Percentiles rank a stretch among this genome's conserved stretches.
These are phyloP conservation scores for Annulohypoxylon stygium DNA, from an alignment of 495 filamentous ascomycete genomes.

Conservation along the genomic window DNA sequence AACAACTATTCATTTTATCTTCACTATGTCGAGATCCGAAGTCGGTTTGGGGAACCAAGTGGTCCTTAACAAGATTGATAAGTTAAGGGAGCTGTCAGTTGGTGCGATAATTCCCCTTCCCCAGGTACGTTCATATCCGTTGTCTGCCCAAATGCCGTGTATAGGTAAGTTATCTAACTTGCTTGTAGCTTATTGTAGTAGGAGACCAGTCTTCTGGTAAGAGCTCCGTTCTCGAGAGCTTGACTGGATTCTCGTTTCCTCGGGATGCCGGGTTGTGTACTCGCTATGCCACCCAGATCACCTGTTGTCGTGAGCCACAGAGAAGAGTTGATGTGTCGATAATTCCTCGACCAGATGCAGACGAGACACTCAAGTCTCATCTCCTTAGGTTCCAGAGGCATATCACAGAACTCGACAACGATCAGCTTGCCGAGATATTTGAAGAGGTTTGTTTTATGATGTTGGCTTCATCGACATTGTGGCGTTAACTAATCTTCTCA, in stretches of 20 bases:
- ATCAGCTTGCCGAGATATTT: constrained; percentile 52
- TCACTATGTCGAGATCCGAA: neutral
- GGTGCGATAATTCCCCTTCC: constrained; percentile 50
- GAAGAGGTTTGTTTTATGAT: constrained; percentile 39
- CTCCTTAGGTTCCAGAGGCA: constrained; percentile 4
- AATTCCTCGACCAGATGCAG: constrained; percentile 20
- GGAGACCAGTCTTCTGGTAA: constrained; percentile 66
- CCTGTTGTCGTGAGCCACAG: constrained; percentile 51
- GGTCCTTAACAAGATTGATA: constrained; percentile 52
- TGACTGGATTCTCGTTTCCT: constrained; percentile 64
- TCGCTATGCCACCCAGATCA: constrained; percentile 69
- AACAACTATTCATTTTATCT: neutral
- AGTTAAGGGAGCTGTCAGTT: constrained; percentile 51
- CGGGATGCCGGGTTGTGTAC: constrained; percentile 63
- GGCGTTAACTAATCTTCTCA: neutral
- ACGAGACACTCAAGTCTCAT: constrained; percentile 18
- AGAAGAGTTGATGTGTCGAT: constrained; percentile 32
- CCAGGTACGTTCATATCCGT: constrained; percentile 28
- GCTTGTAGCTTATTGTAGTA: constrained; percentile 57
- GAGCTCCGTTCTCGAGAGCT: constrained; percentile 61
- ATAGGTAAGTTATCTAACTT: neutral
- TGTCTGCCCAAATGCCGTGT: neutral
- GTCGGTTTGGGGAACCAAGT: constrained; percentile 28
- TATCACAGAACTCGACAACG: constrained; percentile 1
- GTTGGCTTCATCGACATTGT: neutral